Conservation (phyloP, 768 basidiomycete species). For the Tulasnella sp. region DNA sequence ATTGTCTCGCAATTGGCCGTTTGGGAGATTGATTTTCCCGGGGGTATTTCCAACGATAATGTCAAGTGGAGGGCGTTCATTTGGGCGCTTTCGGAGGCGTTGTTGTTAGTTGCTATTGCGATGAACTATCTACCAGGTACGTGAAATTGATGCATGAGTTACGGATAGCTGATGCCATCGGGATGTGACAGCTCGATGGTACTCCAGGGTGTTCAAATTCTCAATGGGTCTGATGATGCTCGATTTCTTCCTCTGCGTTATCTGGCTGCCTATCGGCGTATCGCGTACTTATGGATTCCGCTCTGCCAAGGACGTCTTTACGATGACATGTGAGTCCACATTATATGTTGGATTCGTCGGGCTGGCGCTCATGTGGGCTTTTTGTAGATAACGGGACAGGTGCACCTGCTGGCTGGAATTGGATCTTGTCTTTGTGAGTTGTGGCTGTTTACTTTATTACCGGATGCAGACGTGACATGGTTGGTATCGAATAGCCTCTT, state of each 20-base stretch:
- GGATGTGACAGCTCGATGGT: slow-evolving; percentile 28
- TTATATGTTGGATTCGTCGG: neutral
- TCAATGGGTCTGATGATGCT: slow-evolving; percentile 63
- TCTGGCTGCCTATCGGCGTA: slow-evolving; percentile 89
- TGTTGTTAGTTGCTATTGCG: slow-evolving; percentile 57
- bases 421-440: slow-evolving; percentile 71
- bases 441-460: neutral
- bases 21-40: slow-evolving; percentile 72
- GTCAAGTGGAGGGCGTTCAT: slow-evolving; percentile 78
- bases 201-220: slow-evolving; percentile 66
- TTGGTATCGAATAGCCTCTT: slow-evolving; percentile 48
- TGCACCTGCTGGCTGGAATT: slow-evolving; percentile 80
- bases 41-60: slow-evolving; percentile 55
- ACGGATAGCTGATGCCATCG: neutral
- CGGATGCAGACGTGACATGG: neutral
- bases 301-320: slow-evolving; percentile 71
- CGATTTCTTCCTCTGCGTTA: slow-evolving; percentile 77
- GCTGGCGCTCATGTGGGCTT: neutral
- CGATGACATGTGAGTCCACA: slow-evolving; percentile 48
- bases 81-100: slow-evolving; percentile 67
- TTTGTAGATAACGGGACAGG: slow-evolving; percentile 28
- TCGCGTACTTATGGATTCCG: slow-evolving; percentile 83
- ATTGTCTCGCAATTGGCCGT: slow-evolving; percentile 73
- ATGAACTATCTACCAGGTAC: slow-evolving; percentile 79
- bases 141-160: slow-evolving; percentile 18